phyloP scores from a whole-genome alignment of 179 eudicot genomes.

The Spergularia azorica region DNA sequence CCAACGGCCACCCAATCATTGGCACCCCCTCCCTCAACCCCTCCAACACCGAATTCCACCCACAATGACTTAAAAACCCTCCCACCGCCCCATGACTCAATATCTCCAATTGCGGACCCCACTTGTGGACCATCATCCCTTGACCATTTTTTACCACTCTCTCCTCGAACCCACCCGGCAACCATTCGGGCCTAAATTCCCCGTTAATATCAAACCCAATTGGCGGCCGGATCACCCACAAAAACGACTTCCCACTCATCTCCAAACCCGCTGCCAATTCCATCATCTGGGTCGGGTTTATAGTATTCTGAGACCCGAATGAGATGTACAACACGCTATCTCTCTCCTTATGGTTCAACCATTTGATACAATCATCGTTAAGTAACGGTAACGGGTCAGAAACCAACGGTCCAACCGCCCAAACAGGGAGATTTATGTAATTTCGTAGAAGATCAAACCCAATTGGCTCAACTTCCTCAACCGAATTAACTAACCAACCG shows the following conservation, averaged over 20 bases:
- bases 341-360: conserved; percentile 48
- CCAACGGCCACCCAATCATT: conserved; percentile 89
- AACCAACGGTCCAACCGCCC: conserved; percentile 72
- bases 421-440: conserved; percentile 49
- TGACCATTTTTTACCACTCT: conserved; percentile 34
- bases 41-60: conserved; percentile 85
- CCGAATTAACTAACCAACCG: conserved; percentile 71
- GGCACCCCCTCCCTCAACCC: conserved; percentile 81
- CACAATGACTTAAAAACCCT: conserved; percentile 80
- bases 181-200: conserved; percentile 65
- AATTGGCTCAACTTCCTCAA: conserved; percentile 68
- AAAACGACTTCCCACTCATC: conserved; percentile 50
- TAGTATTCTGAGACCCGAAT: conserved; percentile 87
- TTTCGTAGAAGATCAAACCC: conserved; percentile 54
- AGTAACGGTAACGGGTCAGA: conserved; percentile 21
- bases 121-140: conserved; percentile 58
- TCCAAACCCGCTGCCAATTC: conserved; percentile 76
- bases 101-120: conserved; percentile 91
- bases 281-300: conserved; percentile 76
- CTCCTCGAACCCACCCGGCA: conserved; percentile 69
- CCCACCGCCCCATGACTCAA: conserved; percentile 59
- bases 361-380: conserved; percentile 35
- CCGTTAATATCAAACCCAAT: conserved; percentile 57
- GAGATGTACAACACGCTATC: conserved; percentile 68
- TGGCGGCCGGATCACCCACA: conserved; percentile 93